Conservation (phyloP, 192 early-diverging fungal genomes). For the Gryganskiella cystojenkinii region DNA sequence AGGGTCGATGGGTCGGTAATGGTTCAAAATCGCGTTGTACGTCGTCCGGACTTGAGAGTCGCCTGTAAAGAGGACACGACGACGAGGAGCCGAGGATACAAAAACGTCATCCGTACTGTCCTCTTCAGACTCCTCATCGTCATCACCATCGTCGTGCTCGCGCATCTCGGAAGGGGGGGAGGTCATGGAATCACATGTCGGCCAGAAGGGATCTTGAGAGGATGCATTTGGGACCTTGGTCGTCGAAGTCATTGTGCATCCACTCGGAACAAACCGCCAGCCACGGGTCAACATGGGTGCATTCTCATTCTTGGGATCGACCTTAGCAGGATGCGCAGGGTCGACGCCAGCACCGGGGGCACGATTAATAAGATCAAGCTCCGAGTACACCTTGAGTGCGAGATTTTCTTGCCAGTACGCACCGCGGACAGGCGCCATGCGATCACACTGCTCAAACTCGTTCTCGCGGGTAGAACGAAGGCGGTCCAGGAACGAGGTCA, state of each 20-base stretch:
- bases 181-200: constrained; percentile 30
- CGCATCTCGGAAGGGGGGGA: constrained; percentile 20
- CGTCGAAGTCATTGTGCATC: constrained; percentile 39
- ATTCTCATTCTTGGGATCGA: neutral
- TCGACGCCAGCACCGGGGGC: constrained; percentile 17
- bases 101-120: neutral
- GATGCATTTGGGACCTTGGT: constrained; percentile 5
- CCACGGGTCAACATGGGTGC: constrained; percentile 15
- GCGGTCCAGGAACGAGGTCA: constrained; percentile 24
- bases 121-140: neutral
- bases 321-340: neutral
- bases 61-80: constrained; percentile 33
- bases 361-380: constrained; percentile 18
- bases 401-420: constrained; percentile 35
- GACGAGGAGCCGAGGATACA: neutral
- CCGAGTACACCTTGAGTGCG: constrained; percentile 22
- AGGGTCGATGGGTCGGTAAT: constrained; percentile 28
- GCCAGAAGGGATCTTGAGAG: constrained; percentile 19
- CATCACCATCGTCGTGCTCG: neutral
- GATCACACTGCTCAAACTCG: constrained; percentile 34
- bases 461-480: constrained; percentile 9
- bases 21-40: constrained; percentile 39
- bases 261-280: constrained; percentile 42
- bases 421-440: constrained; percentile 31
- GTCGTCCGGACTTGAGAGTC: constrained; percentile 38